These are phyloP conservation scores for Phaseolus coccineus DNA, from an alignment of 331 rosid species.

Conservation along the genomic window DNA sequence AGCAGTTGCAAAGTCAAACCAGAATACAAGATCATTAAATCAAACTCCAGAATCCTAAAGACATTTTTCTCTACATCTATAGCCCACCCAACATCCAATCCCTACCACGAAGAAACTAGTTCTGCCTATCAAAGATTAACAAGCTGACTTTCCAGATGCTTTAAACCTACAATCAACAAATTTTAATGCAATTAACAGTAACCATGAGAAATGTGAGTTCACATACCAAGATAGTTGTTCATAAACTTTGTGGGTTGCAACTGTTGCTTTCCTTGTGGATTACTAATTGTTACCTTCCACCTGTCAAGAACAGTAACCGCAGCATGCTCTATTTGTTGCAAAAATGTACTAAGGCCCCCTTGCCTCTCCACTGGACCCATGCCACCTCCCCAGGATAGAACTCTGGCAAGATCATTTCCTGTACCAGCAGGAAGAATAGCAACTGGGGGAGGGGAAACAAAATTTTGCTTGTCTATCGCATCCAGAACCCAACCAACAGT, in stretches of 20 bases:
- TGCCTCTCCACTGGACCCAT: conserved; percentile 97
- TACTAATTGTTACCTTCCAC: conserved; percentile 84
- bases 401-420: conserved; percentile 98
- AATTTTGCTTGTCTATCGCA: conserved; percentile 92
- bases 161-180: neutral
- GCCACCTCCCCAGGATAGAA: conserved; percentile 99
- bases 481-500: conserved; percentile 98
- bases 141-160: conserved; percentile 39
- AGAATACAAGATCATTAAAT: conserved; percentile 35
- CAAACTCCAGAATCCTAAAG: conserved; percentile 26
- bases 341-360: conserved; percentile 93
- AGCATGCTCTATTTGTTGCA: conserved; percentile 91
- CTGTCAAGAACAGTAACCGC: conserved; percentile 98
- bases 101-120: conserved; percentile 28
- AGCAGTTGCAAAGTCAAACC: conserved; percentile 31
- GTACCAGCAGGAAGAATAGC: conserved; percentile 99
- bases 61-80: conserved; percentile 20
- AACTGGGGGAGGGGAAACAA: conserved; percentile 97
- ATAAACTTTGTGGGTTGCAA: conserved; percentile 74
- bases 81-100: conserved; percentile 23
- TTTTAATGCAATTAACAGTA: conserved; percentile 24
- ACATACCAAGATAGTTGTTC: conserved; percentile 97
- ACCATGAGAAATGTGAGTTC: conserved; percentile 33
- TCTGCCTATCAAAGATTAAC: neutral
- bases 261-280: conserved; percentile 76